A percentile compares a stretch with the other conserved stretches of the same genome.
Conservation (phyloP, 1,284 basidiomycete species). For the Trametes polyzona region DNA sequence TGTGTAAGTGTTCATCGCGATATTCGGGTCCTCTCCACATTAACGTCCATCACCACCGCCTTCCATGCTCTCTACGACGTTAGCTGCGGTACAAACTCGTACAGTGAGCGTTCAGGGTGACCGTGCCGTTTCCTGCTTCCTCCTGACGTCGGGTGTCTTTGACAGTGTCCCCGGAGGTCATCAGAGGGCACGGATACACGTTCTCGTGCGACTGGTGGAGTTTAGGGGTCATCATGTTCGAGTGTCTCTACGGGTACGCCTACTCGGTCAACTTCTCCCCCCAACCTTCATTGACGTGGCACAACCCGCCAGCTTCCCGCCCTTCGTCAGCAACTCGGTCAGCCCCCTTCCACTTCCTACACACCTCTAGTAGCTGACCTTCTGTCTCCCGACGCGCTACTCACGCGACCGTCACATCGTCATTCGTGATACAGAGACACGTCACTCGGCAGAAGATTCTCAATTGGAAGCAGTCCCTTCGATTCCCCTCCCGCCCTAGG, state of each 20-base stretch:
- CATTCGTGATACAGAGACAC: constrained; percentile 61
- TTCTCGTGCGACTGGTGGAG: constrained; percentile 99
- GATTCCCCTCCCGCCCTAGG: constrained; percentile 84
- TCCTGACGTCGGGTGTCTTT: constrained; percentile 20
- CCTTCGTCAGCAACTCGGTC: constrained; percentile 91
- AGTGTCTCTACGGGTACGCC: constrained; percentile 85
- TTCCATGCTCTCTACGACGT: constrained; percentile 29
- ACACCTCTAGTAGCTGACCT: background rate
- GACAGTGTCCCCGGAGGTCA: constrained; percentile 92
- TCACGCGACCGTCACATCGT: background rate
- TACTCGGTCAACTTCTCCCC: constrained; percentile 16
- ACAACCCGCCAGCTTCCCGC: constrained; percentile 73
- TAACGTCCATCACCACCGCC: constrained; percentile 28
- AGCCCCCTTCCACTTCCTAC: constrained; percentile 32
- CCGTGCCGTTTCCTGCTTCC: background rate
- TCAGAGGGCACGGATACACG: constrained; percentile 90
- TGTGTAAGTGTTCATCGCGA: constrained; percentile 62
- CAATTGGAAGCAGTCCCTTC: constrained; percentile 88
- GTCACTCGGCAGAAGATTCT: constrained; percentile 91
- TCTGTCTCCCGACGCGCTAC: background rate
- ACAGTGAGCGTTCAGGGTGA: constrained; percentile 62
- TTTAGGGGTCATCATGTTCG: constrained; percentile 91
- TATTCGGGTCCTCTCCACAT: constrained; percentile 20
- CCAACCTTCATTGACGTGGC: constrained; percentile 1
- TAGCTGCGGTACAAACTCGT: constrained; percentile 89